Evolutionary conservation across 495 filamentous ascomycete genomes (phyloP), one percentile per base, ranked within the genome.

Genomic region (Patellaria atrata): DNA sequence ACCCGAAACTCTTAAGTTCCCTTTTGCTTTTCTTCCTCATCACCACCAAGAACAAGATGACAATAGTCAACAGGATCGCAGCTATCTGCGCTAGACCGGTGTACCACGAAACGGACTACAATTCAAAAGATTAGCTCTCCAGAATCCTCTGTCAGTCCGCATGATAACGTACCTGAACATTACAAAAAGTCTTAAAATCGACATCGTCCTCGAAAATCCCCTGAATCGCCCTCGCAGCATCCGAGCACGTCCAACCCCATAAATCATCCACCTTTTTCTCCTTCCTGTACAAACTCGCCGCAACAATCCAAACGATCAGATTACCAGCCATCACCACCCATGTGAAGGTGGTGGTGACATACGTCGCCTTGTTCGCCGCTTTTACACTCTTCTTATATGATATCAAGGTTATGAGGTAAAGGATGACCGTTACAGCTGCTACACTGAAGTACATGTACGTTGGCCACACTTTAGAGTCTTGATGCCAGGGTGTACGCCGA

Each of bases 171-270:
- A 55, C 50, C 51, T 55, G 53, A 7, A 45, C 27, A 24, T 42
- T 51, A 32, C 55, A 58, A 45, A 45, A 51, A 22, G 16, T 13
- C 18, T 47, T 26, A 27, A 58, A 58, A 22, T 56, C 38, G 12
- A 58, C 47, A 35, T 55, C 39, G 1, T 38, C 20, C 15, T 27
- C 29, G 29, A 54, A 51, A n/a, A 38, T 39, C 12, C 48, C 33
- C 38, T 59, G 56, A 7, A 57, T 52, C 33, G 34, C 34, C 22
- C 45, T 14, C 26, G 56, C 56, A 5, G 42, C 45, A 10, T 26
- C 17, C 27, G 40, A 47, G 40, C 56, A 59, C 11, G 50, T 49
- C 56, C 56, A 59, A 1, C 56, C 56, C 56, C 56, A 59, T 5
- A 59, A 37, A 40, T 59, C 54, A 16, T 45, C 51, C n/a, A 14